These are phyloP conservation scores for Macrolepiota fuliginosa DNA, from an alignment of 768 basidiomycete genomes.

Conservation along the genomic window DNA sequence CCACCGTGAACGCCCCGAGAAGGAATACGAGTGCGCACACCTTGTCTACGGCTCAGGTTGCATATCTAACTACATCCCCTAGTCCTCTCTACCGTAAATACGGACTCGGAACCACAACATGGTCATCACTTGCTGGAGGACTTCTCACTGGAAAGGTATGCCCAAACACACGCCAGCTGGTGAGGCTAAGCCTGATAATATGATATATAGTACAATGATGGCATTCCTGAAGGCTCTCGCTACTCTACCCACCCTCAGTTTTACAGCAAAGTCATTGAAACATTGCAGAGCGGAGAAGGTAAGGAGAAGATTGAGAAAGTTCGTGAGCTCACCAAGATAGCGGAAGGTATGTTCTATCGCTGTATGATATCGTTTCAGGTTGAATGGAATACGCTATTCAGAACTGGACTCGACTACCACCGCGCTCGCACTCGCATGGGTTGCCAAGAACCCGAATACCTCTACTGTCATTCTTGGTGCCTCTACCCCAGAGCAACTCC, in stretches of 20 bases:
- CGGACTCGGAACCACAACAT: slow-evolving; percentile 69
- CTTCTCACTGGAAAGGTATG: slow-evolving; percentile 73
- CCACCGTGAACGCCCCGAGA: slow-evolving; percentile 76
- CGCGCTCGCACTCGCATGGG: slow-evolving; percentile 81
- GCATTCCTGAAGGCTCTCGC: slow-evolving; percentile 73
- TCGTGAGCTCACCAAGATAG: slow-evolving; percentile 59
- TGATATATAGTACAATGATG: slow-evolving; percentile 57
- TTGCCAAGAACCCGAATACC: slow-evolving; percentile 65
- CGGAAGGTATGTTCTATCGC: slow-evolving; percentile 37
- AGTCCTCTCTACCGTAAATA: slow-evolving; percentile 68
- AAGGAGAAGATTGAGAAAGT: slow-evolving; percentile 69
- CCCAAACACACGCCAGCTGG: neutral
- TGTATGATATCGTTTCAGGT: neutral
- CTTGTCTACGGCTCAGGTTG: neutral
- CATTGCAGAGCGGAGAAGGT: slow-evolving; percentile 56
- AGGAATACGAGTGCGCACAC: slow-evolving; percentile 59
- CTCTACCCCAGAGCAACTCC: slow-evolving; percentile 58
- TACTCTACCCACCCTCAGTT: slow-evolving; percentile 51
- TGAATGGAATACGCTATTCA: neutral
- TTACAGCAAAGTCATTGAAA: slow-evolving; percentile 53
- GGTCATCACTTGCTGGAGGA: slow-evolving; percentile 68
- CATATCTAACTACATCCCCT: neutral
- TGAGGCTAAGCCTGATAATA: neutral
- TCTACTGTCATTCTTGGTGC: slow-evolving; percentile 72
- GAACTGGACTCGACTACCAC: slow-evolving; percentile 45